phyloP scores from a whole-genome alignment of 129 eudicot species.

The Flaveria trinervia region DNA sequence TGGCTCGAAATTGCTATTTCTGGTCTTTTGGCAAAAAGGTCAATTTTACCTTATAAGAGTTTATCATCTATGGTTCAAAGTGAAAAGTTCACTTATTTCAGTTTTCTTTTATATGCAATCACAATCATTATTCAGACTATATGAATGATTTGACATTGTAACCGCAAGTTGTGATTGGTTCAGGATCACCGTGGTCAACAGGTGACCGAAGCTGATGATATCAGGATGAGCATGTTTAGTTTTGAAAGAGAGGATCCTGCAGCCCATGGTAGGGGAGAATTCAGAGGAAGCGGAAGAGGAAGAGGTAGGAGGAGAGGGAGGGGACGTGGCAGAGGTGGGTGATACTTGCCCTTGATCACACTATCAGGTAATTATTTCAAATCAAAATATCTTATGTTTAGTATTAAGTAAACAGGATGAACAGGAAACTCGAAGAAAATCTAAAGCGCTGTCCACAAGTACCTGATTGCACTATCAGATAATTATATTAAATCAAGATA shows the following conservation, averaged over 20 bases:
- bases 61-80: neutral
- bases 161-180: constrained; percentile 13
- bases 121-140: neutral
- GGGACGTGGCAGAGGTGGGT: constrained; percentile 51
- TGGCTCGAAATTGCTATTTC: neutral
- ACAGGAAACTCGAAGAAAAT: neutral
- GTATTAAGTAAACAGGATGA: neutral
- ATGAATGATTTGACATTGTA: constrained; percentile 11
- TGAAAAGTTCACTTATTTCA: neutral
- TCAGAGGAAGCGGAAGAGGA: constrained; percentile 73
- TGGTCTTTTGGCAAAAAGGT: constrained; percentile 9
- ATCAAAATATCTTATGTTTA: neutral
- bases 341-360: constrained; percentile 10
- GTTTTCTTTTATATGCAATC: neutral
- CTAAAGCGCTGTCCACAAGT: neutral
- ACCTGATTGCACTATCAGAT: neutral
- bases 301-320: constrained; percentile 66
- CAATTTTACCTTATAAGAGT: constrained; percentile 11
- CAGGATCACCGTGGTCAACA: constrained; percentile 60
- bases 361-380: constrained; percentile 5
- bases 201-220: constrained; percentile 52
- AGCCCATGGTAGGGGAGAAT: constrained; percentile 40
- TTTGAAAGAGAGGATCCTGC: constrained; percentile 58
- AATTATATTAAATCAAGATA: neutral
- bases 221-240: constrained; percentile 77